phyloP scores from a whole-genome alignment of 2,329 filamentous ascomycete species.

The Cladophialophora chaetospira region DNA sequence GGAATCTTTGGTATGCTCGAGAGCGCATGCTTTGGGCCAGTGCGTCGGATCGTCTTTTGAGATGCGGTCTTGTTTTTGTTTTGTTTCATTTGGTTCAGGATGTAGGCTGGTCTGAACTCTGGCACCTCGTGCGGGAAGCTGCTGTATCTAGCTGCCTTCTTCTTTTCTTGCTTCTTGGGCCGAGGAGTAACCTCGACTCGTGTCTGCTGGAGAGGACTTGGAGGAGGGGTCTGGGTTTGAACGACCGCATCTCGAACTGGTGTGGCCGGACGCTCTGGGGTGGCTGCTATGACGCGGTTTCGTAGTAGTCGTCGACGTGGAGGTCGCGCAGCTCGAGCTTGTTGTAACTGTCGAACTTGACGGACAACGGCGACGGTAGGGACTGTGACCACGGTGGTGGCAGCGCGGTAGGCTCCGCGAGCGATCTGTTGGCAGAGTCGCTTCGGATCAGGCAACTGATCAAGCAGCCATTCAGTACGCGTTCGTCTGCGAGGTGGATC shows the following conservation, averaged over 20 bases:
- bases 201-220: not conserved
- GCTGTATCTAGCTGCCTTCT: not conserved
- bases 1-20: constrained; percentile 14
- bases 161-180: not conserved
- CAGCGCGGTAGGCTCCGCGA: constrained; percentile 3
- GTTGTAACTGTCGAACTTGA: constrained; percentile 6
- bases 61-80: constrained; percentile 1
- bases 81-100: constrained; percentile 1
- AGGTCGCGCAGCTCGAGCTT: not conserved
- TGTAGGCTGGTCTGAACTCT: constrained; percentile 10
- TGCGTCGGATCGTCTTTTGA: not conserved
- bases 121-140: constrained; percentile 14
- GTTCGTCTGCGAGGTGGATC: constrained; percentile 13
- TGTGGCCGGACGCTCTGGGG: not conserved
- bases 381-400: constrained; percentile 12
- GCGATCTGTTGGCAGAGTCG: constrained; percentile 21
- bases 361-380: constrained; percentile 22
- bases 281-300: constrained; percentile 17
- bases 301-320: constrained; percentile 17
- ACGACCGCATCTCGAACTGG: constrained; percentile 2
- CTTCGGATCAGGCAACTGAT: constrained; percentile 19
- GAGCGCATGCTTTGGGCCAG: constrained; percentile 3
- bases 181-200: not conserved
- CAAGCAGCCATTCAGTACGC: constrained; percentile 5
- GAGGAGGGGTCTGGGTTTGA: not conserved